Evolutionary conservation across 106 monocot genomes (phyloP).

Genomic region (Gastrodia elata): DNA sequence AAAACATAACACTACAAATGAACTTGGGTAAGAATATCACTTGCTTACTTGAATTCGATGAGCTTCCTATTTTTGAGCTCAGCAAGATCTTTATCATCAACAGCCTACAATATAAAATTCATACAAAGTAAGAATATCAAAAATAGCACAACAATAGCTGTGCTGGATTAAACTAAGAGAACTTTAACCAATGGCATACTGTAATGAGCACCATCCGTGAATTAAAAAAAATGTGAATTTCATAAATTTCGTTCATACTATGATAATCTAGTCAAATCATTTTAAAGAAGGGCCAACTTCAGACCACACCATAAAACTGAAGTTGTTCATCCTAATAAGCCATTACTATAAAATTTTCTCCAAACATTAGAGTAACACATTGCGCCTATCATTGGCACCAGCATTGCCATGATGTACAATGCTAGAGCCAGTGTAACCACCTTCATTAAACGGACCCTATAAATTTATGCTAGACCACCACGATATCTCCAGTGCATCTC

Average conservation of each 20-base stretch:
- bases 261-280: too few relatives aligned
- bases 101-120: constrained; percentile 22
- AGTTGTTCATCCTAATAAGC: not conserved
- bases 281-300: too few relatives aligned
- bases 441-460: not conserved
- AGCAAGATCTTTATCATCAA: constrained; percentile 37
- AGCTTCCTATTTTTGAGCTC: constrained; percentile 77
- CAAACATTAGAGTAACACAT: not conserved
- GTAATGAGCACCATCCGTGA: not conserved
- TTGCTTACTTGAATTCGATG: constrained; percentile 44
- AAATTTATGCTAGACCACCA: too few relatives aligned
- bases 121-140: not conserved
- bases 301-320: constrained; percentile 1
- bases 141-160: not conserved
- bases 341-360: not conserved
- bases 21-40: not conserved
- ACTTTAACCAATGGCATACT: not conserved
- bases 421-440: too few relatives aligned
- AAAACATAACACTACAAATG: not conserved
- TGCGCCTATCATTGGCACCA: not conserved
- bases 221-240: not conserved
- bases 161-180: not conserved
- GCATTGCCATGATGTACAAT: not conserved
- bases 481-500: too few relatives aligned
- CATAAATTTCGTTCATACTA: not conserved